Percentiles rank a stretch among this genome's conserved stretches.
phyloP scores from a whole-genome alignment of 306 rosid genomes.

The Dalbergia oliveri region DNA sequence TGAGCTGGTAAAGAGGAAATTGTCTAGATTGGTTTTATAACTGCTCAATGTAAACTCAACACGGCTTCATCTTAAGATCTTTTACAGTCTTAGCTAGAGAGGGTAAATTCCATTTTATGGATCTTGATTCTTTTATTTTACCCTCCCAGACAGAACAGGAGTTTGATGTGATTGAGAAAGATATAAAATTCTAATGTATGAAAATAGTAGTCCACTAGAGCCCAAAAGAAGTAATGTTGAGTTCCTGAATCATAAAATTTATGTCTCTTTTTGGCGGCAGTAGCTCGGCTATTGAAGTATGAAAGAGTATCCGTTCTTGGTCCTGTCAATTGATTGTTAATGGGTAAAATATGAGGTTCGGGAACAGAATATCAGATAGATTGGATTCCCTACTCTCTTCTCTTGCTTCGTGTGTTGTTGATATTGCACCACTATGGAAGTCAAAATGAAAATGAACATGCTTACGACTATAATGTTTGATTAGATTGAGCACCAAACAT shows the following conservation, averaged over 20 bases:
- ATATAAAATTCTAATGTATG: background rate
- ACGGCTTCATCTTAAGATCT: background rate
- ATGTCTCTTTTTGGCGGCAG: slow-evolving; percentile 7
- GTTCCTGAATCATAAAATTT: slow-evolving; percentile 11
- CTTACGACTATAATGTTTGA: background rate
- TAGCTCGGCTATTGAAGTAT: background rate
- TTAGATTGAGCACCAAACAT: slow-evolving; percentile 15
- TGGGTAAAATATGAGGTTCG: background rate
- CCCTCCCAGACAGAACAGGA: background rate
- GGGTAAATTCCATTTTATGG: background rate
- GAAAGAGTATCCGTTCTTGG: background rate
- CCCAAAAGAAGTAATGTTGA: slow-evolving; percentile 19
- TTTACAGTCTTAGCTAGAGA: background rate
- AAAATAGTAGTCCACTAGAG: background rate
- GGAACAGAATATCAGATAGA: background rate
- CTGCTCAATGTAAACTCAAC: background rate
- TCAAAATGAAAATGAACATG: background rate
- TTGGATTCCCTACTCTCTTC: background rate
- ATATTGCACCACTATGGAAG: background rate
- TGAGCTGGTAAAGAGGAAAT: background rate
- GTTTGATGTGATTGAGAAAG: background rate
- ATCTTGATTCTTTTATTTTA: background rate
- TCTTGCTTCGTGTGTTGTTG: background rate
- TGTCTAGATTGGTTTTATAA: background rate
- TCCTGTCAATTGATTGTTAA: background rate